Base-by-base conservation (phyloP, 2,329 filamentous ascomycete genomes). In the Talaromyces verruculosus region DNA sequence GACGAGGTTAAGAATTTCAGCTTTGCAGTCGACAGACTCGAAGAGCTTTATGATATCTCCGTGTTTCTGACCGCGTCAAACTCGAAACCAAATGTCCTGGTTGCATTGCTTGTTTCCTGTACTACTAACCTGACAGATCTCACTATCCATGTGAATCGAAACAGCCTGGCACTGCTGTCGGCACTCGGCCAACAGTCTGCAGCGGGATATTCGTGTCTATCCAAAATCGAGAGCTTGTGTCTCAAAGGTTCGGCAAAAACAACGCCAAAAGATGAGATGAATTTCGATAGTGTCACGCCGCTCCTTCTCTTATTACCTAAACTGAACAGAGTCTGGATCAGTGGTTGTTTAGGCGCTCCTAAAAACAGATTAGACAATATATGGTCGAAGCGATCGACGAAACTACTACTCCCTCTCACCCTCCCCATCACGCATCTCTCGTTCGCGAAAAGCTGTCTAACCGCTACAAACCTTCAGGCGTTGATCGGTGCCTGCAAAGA, bases 191-290 rank as follows among this genome's bases (percentile, higher is more conserved):
- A 59, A 30, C 35, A 59, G 13, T 19, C 35, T 11, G 5, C 19
- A 10, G 28, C 17, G 15, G 57, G 37, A 30, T 28, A n/a, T 22
- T 60, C 57, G 15, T 60, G 57, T 60, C 57, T 60, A 25, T 59
- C 57, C 13, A 59, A 59, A n/a, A 43, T 59, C 37, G 57, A 59
- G 37, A 59, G 57, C 35, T 3, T 59, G 35, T 30, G 33, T 43
- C 39, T 59, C 13, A 28, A 17, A n/a, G 17, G 57, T n/a, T 28
- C 57, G 30, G 13, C 30, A 22, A n/a, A 58, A 58, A 15, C 35
- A 17, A 17, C 19, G 19, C 19, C 19, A 59, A 39, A 43, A 43
- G 35, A 39, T 43, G 57, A 11, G 10, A 37, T 59, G 13, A 10
- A 8, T 28, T 43, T 59, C 13, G 57, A 59, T 28, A 28, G 37